Conservation (phyloP, 805 yeast genomes). For the Grigorovia yakushimaensis region DNA sequence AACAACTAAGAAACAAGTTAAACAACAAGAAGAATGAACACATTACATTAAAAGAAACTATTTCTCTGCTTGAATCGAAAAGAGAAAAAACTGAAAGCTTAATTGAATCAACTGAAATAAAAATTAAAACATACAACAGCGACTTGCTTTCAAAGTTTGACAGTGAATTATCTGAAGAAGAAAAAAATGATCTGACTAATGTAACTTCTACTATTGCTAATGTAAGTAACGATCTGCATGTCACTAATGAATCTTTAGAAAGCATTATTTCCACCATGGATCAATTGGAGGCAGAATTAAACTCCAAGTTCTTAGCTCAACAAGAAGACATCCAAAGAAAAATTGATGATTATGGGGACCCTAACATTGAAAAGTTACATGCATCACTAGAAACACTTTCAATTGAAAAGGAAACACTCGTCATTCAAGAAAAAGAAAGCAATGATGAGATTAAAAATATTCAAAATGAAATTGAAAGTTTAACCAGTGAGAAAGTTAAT, state of each 20-base stretch:
- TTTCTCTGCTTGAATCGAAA: slow-evolving; percentile 29
- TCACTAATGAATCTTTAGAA: slow-evolving; percentile 16
- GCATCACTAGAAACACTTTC: slow-evolving; percentile 16
- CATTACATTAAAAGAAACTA: slow-evolving; percentile 36
- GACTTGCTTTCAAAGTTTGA: slow-evolving; percentile 51
- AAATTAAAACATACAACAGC: slow-evolving; percentile 33
- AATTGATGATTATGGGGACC: slow-evolving; percentile 10
- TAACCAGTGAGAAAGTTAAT: slow-evolving; percentile 23
- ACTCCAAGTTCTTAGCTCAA: slow-evolving; percentile 49
- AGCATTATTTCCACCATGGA: slow-evolving; percentile 18
- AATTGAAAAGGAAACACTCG: slow-evolving; percentile 22
- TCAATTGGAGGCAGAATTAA: slow-evolving; percentile 43
- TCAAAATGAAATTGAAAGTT: slow-evolving; percentile 20
- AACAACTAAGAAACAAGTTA: slow-evolving; percentile 35
- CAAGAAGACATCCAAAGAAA: slow-evolving; percentile 30
- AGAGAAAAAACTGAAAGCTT: slow-evolving; percentile 31
- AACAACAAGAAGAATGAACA: slow-evolving; percentile 35
- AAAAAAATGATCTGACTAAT: slow-evolving; percentile 35
- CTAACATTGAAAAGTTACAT: slow-evolving; percentile 8
- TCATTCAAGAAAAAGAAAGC: slow-evolving; percentile 24
- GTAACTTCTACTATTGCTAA: slow-evolving; percentile 33
- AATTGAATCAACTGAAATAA: slow-evolving; percentile 25
- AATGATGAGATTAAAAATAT: slow-evolving; percentile 22
- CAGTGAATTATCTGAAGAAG: slow-evolving; percentile 41
- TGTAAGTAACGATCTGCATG: slow-evolving; percentile 39